Base-by-base conservation (phyloP, 2,329 filamentous ascomycete species). In the Fusarium albosuccineum region DNA sequence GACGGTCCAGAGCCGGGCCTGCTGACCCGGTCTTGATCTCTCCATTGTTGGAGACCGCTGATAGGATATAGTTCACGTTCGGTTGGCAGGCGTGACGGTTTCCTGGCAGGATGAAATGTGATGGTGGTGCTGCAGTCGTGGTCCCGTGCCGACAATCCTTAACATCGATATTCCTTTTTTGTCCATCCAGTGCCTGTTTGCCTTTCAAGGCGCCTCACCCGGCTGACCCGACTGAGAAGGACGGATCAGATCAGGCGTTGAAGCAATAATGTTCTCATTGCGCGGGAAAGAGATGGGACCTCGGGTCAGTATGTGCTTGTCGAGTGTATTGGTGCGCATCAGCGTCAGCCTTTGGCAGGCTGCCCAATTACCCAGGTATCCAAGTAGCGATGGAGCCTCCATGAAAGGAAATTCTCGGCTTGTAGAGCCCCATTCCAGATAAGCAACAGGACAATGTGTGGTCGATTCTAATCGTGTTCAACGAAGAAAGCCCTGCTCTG, bases 121-220 rank as follows among this genome's bases (percentile, higher is more conserved):
- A 42, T 60, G 60, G 53, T 66, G 50, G 50, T 70, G 65, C 56
- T 63, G 59, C 44, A 57, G 45, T 49, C 46, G 44, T 52, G 59
- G 59, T 68, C 66, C 44, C 50, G 70, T 67, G 57, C 49, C 53
- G 49, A 48, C 44, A 42, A 57, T 57, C 34, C 54, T 48, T 40
- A 44, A 63, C 41, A 53, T 53, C 37, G 51, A 71, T 56, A 45
- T 57, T 52, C 48, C 42, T 36, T 42, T 37, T 50, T 40, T 50
- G 58, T 45, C 48, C 46, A 42, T 58, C 26, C 14, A 39, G 29
- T 45, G 29, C 37, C 44, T 49, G 40, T 39, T 41, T 52, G 30
- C 48, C 34, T 26, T 36, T 40, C 60, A 46, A 45, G 17, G 44
- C 40, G 41, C 46, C 44, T 49, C 40, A 30, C 34, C 61, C 56